Evolutionary conservation across 164 flowering plant genomes (phyloP), one percentile per base, ranked within the genome.

Genomic region (Cinnamomum chago): DNA sequence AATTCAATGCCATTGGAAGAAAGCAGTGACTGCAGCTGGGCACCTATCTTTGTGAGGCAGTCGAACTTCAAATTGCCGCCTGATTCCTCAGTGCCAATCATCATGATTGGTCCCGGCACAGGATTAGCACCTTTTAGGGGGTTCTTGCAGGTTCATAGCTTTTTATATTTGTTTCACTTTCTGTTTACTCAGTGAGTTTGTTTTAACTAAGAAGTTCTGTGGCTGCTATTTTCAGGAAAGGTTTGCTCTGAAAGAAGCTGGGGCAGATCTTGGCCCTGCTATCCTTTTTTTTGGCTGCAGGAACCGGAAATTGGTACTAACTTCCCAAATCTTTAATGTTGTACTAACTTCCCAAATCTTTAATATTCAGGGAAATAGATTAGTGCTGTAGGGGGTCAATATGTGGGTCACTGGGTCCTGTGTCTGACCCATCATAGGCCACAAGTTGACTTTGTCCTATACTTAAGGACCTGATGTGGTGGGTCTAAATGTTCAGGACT

Each of bases 41-140:
- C 98, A 76, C 98, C 95, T 18, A 81, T 93, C 67, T 93, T 87
- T 78, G 86, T 93, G 58, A 86, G 97, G 79, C 70, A 84, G 70
- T 93, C 98, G 28, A 91, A 89, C 78, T 91, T 93, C 78, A 93
- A 84, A 82, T 76, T 93, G 47, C 98, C 97, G 27, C 68, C 87
- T 27, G 85, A 93, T 78, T 84, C 90, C 66, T 81, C 82, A 58
- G 73, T 81, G 71, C 97, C 95, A 2, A 80, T 92, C 35, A 75
- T 92, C 74, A 92, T 92, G 97, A 80, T 92, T 65, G 97, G 97
- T 13, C 97, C 95, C 78, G 95, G 97, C 24, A 90, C 97, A 75
- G 97, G 98, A 13, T 84, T 93, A 79, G 97, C 98, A 70, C 98
- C 98, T 62, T 91, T 93, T 78, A 85, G 98, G 79, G 97, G 98